Percentiles rank a stretch among this genome's conserved stretches.
These are phyloP conservation scores for Psidium guajava DNA, from an alignment of 345 rosid species.

Conservation along the genomic window DNA sequence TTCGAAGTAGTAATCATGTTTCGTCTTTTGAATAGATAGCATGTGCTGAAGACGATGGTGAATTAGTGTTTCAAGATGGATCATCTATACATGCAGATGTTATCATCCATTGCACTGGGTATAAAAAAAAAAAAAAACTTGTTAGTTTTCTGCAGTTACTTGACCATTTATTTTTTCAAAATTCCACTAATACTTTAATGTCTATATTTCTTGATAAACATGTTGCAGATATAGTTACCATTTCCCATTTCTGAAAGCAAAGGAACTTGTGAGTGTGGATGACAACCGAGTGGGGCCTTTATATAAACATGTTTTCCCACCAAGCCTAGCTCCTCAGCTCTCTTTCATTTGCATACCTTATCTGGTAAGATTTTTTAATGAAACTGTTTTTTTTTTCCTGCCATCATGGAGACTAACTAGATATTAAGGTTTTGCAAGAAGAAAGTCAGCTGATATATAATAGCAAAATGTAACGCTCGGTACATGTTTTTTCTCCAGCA, in stretches of 20 bases:
- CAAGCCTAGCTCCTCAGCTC: not conserved
- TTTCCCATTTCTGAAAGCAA: not conserved
- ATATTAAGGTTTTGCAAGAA: not conserved
- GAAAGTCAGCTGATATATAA: not conserved
- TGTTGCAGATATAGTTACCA: not conserved
- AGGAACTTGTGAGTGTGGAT: not conserved
- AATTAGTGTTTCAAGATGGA: not conserved
- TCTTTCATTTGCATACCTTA: not conserved
- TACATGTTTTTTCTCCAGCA: not conserved
- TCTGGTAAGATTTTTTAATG: not conserved
- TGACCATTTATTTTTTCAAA: not conserved
- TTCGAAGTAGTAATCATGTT: not conserved
- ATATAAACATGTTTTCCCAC: not conserved
- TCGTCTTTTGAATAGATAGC: not conserved
- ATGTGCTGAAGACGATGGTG: not conserved
- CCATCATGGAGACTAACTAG: not conserved
- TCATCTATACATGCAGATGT: not conserved
- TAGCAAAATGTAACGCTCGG: not conserved
- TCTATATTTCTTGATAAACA: not conserved
- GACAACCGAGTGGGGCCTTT: not conserved
- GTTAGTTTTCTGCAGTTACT: not conserved
- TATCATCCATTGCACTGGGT: not conserved
- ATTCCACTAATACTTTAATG: not conserved
- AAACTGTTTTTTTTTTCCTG: not conserved
- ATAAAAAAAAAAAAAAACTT: not conserved